phyloP scores from a whole-genome alignment of 257 asterid genomes.

The Solanum pennellii region DNA sequence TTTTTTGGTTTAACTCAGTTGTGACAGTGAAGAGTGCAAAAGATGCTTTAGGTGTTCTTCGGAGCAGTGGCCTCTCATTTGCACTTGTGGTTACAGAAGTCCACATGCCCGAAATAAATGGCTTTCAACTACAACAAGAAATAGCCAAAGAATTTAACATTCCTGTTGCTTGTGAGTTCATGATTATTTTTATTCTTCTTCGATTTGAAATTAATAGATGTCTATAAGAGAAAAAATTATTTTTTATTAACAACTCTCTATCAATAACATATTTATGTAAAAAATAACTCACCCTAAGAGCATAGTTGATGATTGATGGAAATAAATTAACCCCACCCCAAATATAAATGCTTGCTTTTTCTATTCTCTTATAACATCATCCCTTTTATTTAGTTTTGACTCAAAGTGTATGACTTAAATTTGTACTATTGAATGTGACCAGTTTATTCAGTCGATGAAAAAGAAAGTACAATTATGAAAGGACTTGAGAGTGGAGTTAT shows the following conservation, averaged over 20 bases:
- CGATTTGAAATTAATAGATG: background rate
- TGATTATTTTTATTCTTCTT: too few relatives aligned
- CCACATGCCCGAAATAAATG: conserved; percentile 49
- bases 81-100: conserved; percentile 20
- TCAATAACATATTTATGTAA: background rate
- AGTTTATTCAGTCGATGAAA: background rate
- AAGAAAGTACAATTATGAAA: background rate
- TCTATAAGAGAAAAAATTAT: too few relatives aligned
- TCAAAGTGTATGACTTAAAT: too few relatives aligned
- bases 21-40: background rate
- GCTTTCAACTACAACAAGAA: conserved; percentile 34
- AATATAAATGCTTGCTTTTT: too few relatives aligned
- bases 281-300: background rate
- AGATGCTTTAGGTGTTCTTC: background rate
- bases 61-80: background rate
- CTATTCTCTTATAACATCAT: too few relatives aligned
- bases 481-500: background rate
- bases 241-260: background rate
- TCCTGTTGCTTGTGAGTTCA: conserved; percentile 17
- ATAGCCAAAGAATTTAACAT: conserved; percentile 39
- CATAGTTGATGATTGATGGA: too few relatives aligned
- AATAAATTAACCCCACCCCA: too few relatives aligned
- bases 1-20: background rate
- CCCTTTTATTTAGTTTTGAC: too few relatives aligned
- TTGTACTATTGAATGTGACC: too few relatives aligned